Conservation (phyloP, 352 stramenopile species). For the Phytopythium oedochilum region DNA sequence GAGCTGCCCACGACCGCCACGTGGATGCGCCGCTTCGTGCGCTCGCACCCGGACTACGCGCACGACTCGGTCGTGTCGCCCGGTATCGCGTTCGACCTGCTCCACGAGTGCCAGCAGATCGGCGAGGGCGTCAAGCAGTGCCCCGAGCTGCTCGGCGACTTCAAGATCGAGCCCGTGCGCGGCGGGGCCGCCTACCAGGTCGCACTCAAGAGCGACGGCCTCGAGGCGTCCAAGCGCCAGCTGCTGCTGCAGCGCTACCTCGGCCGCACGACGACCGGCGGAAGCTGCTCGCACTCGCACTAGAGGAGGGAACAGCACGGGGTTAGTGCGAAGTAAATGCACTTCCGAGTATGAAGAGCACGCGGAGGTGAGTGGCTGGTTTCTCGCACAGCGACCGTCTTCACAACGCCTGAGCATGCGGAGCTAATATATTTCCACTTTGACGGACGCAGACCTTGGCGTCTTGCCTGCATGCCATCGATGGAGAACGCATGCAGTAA, state of each 20-base stretch:
- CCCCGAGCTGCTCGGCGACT: slow-evolving; percentile 91
- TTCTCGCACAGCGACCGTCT: neutral
- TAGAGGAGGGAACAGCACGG: too few relatives aligned
- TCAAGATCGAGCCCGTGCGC: slow-evolving; percentile 90
- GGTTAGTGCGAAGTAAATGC: too few relatives aligned
- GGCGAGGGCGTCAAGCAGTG: slow-evolving; percentile 91
- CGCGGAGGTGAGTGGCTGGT: too few relatives aligned
- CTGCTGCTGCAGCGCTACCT: slow-evolving; percentile 54
- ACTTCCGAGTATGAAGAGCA: neutral
- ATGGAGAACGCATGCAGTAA: too few relatives aligned
- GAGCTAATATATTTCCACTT: slow-evolving; percentile 8
- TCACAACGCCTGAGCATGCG: too few relatives aligned
- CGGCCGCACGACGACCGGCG: slow-evolving; percentile 15
- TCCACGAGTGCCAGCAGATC: slow-evolving; percentile 95
- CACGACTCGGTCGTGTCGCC: slow-evolving; percentile 90
- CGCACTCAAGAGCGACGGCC: slow-evolving; percentile 88
- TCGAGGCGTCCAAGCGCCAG: slow-evolving; percentile 67
- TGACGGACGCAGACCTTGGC: neutral
- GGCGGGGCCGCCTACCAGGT: slow-evolving; percentile 90
- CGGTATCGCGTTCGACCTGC: slow-evolving; percentile 91
- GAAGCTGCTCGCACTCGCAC: slow-evolving; percentile 19
- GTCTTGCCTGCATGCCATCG: neutral
- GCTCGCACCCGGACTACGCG: slow-evolving; percentile 92
- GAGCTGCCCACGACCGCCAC: slow-evolving; percentile 95
- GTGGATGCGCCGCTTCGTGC: slow-evolving; percentile 97